phyloP scores from a whole-genome alignment of 208 protist species.

The Kentomonas sorsogonicus region DNA sequence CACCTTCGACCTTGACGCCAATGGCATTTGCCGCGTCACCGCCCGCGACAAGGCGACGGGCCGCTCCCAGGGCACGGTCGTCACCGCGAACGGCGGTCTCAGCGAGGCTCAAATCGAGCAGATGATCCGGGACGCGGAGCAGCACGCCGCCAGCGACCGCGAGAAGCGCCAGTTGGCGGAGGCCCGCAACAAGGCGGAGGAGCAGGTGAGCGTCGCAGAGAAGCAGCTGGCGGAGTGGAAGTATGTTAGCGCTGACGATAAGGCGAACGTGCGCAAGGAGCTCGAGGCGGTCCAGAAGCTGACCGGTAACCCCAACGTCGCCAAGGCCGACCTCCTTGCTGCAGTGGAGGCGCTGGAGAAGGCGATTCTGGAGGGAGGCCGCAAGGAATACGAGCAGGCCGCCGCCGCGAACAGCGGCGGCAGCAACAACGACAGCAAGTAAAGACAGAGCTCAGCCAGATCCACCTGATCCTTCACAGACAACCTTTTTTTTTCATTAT shows the following conservation, averaged over 20 bases:
- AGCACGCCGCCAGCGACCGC: conserved; percentile 70
- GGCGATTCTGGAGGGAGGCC: conserved; percentile 71
- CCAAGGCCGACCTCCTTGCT: conserved; percentile 51
- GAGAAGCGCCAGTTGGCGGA: conserved; percentile 70
- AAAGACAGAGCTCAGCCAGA: no score
- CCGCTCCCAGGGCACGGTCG: conserved; percentile 93
- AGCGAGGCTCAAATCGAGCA: conserved; percentile 79
- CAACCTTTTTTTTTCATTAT: neutral
- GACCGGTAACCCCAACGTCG: conserved; percentile 60
- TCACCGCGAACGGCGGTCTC: conserved; percentile 84
- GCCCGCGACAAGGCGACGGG: conserved; percentile 97
- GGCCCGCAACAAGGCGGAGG: conserved; percentile 81
- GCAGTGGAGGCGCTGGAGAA: conserved; percentile 77
- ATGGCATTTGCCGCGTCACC: conserved; percentile 97
- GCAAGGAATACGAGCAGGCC: conserved; percentile 74
- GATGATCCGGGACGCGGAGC: conserved; percentile 85
- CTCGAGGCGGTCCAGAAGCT: conserved; percentile 51
- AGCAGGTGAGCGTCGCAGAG: conserved; percentile 58
- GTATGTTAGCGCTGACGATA: conserved; percentile 68
- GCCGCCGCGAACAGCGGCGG: conserved; percentile 40
- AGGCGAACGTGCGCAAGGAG: conserved; percentile 55
- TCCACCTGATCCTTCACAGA: no score
- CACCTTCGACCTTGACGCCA: conserved; percentile 98
- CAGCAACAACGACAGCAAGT: neutral
- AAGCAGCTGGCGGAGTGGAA: conserved; percentile 80